phyloP scores from a whole-genome alignment of 1,284 basidiomycete species.

The Cystobasidiaceae sp. region DNA sequence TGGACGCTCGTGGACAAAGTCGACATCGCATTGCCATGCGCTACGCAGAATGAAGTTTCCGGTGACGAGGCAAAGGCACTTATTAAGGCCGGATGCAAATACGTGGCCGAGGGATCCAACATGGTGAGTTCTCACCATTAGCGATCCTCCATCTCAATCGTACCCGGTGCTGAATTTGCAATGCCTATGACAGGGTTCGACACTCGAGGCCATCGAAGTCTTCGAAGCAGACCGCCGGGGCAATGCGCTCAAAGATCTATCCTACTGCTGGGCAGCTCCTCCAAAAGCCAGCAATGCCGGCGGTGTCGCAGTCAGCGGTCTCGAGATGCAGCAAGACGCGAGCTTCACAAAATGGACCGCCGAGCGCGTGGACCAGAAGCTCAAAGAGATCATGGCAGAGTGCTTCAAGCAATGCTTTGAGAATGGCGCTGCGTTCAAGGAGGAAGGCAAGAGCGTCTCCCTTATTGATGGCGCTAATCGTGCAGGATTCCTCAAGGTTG shows the following conservation, averaged over 20 bases:
- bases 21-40: slow-evolving; percentile 69
- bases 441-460: slow-evolving; percentile 56
- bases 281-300: slow-evolving; percentile 68
- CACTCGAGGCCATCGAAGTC: slow-evolving; percentile 61
- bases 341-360: slow-evolving; percentile 62
- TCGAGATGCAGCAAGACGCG: slow-evolving; percentile 79
- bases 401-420: slow-evolving; percentile 59
- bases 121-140: slow-evolving; percentile 49
- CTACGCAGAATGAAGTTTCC: slow-evolving; percentile 72
- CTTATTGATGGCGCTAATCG: slow-evolving; percentile 69
- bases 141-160: not conserved
- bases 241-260: slow-evolving; percentile 44
- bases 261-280: slow-evolving; percentile 62
- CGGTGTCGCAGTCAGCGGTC: slow-evolving; percentile 57
- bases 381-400: slow-evolving; percentile 70
- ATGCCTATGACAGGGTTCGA: slow-evolving; percentile 41
- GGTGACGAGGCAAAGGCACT: slow-evolving; percentile 66
- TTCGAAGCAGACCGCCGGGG: slow-evolving; percentile 61
- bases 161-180: not conserved
- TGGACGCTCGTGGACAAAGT: slow-evolving; percentile 66
- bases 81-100: slow-evolving; percentile 63
- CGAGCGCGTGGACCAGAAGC: slow-evolving; percentile 63
- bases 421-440: slow-evolving; percentile 60
- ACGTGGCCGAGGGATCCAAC: slow-evolving; percentile 74
- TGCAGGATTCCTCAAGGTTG: slow-evolving; percentile 65